Evolutionary conservation across 805 yeast species (phyloP), one percentile per base, ranked within the genome.

Genomic region (Millerago galiae): DNA sequence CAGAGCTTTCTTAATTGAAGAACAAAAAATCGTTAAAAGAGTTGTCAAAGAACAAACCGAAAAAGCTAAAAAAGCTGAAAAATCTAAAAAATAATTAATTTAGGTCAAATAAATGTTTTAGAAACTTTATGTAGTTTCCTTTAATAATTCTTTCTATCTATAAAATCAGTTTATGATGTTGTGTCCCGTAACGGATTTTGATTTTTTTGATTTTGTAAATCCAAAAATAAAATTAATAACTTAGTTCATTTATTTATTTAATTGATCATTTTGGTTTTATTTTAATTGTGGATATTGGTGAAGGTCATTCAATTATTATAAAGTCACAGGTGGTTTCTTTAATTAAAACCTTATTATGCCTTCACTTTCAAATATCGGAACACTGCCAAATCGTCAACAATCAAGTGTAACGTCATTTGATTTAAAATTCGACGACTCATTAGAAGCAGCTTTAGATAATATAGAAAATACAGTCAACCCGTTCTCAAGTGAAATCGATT

Each of bases 11-110:
- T 84, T 93, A 73, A 87, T 93, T 61, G 99, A 95, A 81, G 99
- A 93, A 80, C 98, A 93, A 80, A 95, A 93, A 88, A 90, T 93
- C 60, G 99, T 93, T 71, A 95, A 93, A 90, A 89, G 95, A 78
- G 96, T 93, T 65, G 83, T 93, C 68, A 91, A 91, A 85, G 96
- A 89, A 71, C 87, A 86, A 74, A 83, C 89, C 67, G 89, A 81
- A 63, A 84, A 87, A 77, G 91, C 85, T 67, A 77, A 81, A 75
- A 80, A 74, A 63, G 71, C 75, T 54, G 75, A 69, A 56, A 66
- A 21, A 21, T 21, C 24, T 21, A 21, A 21, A 21, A 21, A 21
- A 21, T 21, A 21, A 21, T 21, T 21, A 21, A 21, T 21, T 21
- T 21, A 21, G 24, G 24, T 21, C 24, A 21, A n/a, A 21, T 21